Conservation (phyloP, 208 protist species). For the Trypanosoma boissoni region DNA sequence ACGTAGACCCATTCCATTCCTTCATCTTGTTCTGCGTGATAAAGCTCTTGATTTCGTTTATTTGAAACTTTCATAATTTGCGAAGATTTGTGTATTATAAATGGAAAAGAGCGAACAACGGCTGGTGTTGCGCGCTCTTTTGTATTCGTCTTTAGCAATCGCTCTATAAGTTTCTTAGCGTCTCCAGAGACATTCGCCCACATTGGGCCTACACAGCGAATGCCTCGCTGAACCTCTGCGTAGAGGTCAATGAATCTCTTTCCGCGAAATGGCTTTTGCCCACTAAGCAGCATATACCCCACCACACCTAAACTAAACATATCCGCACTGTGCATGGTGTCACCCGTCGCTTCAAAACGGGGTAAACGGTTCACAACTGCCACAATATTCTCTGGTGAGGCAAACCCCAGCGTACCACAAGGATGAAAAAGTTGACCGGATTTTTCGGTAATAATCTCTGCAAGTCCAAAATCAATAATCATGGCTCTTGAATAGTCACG, state of each 20-base stretch:
- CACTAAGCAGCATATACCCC: conserved; percentile 54
- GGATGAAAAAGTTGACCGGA: conserved; percentile 29
- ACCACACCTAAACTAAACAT: conserved; percentile 79
- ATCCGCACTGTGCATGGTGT: conserved; percentile 59
- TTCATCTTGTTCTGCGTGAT: conserved; percentile 28
- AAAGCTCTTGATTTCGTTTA: conserved; percentile 25
- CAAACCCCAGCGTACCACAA: conserved; percentile 57
- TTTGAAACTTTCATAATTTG: conserved; percentile 30
- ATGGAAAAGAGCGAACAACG: conserved; percentile 37
- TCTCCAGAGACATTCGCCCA: conserved; percentile 47
- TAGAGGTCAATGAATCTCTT: conserved; percentile 35
- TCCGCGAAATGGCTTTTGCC: conserved; percentile 31
- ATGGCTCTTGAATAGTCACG: conserved; percentile 55
- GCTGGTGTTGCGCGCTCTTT: conserved; percentile 30
- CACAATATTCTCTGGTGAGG: conserved; percentile 62
- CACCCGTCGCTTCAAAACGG: conserved; percentile 32
- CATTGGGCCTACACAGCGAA: conserved; percentile 33
- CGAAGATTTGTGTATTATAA: conserved; percentile 30
- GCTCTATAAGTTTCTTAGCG: conserved; percentile 41
- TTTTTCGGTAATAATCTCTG: conserved; percentile 40
- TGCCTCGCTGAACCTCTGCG: conserved; percentile 36
- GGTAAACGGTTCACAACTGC: conserved; percentile 32
- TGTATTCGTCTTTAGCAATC: conserved; percentile 38
- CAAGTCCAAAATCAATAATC: conserved; percentile 87
- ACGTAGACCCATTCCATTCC: conserved; percentile 58